phyloP scores from a whole-genome alignment of 306 rosid genomes.

The Glycine latifolia region DNA sequence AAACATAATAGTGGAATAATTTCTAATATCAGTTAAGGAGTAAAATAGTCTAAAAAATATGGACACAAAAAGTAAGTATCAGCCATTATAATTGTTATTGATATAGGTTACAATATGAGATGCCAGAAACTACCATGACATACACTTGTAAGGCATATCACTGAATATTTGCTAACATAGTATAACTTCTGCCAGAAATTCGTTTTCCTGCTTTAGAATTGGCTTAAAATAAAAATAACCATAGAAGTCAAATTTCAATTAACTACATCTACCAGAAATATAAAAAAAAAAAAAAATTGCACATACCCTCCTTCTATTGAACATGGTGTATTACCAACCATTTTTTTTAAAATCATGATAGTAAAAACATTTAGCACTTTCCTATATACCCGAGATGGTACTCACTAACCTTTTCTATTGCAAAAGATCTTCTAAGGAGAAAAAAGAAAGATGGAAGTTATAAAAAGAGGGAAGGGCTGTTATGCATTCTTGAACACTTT shows the following conservation, averaged over 20 bases:
- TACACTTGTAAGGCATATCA: not conserved
- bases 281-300: slow-evolving; percentile 7
- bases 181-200: slow-evolving; percentile 5
- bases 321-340: not conserved
- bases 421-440: slow-evolving; percentile 4
- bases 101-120: not conserved
- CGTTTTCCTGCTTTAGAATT: slow-evolving; percentile 14
- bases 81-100: too few relatives aligned
- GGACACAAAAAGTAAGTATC: too few relatives aligned
- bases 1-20: too few relatives aligned
- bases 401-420: slow-evolving; percentile 14
- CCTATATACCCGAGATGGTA: slow-evolving; percentile 10
- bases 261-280: slow-evolving; percentile 13
- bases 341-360: not conserved
- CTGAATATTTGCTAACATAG: not conserved
- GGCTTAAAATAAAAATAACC: slow-evolving; percentile 10
- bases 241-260: slow-evolving; percentile 3
- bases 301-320: slow-evolving; percentile 1
- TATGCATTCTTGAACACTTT: slow-evolving; percentile 46
- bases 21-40: too few relatives aligned
- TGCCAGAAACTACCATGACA: not conserved
- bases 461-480: slow-evolving; percentile 48
- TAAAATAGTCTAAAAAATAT: too few relatives aligned
- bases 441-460: slow-evolving; percentile 26
- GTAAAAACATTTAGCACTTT: not conserved